Conservation (phyloP, 1,139 yeast genomes). For the Kodamaea sp. region DNA sequence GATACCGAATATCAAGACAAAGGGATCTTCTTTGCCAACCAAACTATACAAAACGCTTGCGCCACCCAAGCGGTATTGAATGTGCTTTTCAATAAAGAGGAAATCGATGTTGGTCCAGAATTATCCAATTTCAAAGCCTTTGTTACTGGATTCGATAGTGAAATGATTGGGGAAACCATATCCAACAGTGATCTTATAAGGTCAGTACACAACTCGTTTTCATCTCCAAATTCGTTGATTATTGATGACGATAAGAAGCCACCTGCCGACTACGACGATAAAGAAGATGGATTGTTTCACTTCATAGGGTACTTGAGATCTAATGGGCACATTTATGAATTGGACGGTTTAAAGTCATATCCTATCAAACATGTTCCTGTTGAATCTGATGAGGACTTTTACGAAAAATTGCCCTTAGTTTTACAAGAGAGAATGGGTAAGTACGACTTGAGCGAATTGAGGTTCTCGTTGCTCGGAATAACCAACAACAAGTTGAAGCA, state of each 20-base stretch:
- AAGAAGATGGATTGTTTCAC: constrained; percentile 61
- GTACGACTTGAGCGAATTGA: constrained; percentile 50
- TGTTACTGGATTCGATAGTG: constrained; percentile 57
- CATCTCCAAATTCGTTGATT: constrained; percentile 52
- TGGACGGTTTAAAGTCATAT: constrained; percentile 63
- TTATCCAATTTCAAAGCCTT: constrained; percentile 52
- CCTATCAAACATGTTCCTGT: constrained; percentile 59
- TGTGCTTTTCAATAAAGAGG: constrained; percentile 45
- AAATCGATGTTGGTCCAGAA: constrained; percentile 51
- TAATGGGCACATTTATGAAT: constrained; percentile 56
- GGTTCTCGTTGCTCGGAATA: constrained; percentile 62
- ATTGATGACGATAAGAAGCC: constrained; percentile 42
- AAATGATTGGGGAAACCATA: constrained; percentile 62
- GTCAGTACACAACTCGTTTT: constrained; percentile 63
- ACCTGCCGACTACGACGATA: constrained; percentile 34
- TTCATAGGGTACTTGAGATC: constrained; percentile 57
- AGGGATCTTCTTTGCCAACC: constrained; percentile 61
- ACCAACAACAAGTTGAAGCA: constrained; percentile 51
- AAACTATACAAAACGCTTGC: constrained; percentile 70
- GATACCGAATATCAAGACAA: constrained; percentile 39
- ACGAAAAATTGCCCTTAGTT: constrained; percentile 43
- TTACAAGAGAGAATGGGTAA: constrained; percentile 47
- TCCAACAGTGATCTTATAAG: constrained; percentile 63
- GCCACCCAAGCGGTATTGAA: constrained; percentile 79
- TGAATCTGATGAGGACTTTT: constrained; percentile 40